Evolutionary conservation across 164 flowering plant species (phyloP).

Genomic region (Sextonia rubra): DNA sequence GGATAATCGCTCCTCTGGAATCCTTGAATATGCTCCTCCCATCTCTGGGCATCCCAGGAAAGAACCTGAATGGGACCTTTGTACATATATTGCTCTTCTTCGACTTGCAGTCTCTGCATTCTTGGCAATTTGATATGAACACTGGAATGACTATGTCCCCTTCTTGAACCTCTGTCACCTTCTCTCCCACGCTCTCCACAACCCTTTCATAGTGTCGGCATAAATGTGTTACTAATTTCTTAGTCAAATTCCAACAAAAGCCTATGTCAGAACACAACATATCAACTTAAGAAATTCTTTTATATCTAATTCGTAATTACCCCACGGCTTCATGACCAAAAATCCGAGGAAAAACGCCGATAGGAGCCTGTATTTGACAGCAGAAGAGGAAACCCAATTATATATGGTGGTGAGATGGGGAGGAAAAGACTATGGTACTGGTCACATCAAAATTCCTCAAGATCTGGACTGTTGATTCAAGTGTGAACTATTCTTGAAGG

Average conservation of each 20-base stretch:
- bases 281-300: too few relatives aligned
- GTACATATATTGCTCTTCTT: conserved; percentile 49
- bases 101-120: conserved; percentile 55
- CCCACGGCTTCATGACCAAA: conserved; percentile 75
- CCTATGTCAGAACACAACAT: too few relatives aligned
- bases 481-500: too few relatives aligned
- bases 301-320: conserved; percentile 21
- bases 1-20: conserved; percentile 29
- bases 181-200: conserved; percentile 72
- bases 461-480: not conserved
- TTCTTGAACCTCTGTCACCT: conserved; percentile 47
- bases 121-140: conserved; percentile 42
- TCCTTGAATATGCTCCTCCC: conserved; percentile 43
- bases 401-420: not conserved
- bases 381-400: not conserved
- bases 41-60: conserved; percentile 36
- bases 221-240: too few relatives aligned
- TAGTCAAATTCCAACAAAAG: too few relatives aligned
- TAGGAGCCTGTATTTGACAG: conserved; percentile 26
- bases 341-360: conserved; percentile 37
- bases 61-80: conserved; percentile 3
- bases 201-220: conserved; percentile 21
- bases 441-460: not conserved
- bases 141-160: conserved; percentile 59
- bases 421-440: too few relatives aligned